Evolutionary conservation across 768 basidiomycete species (phyloP).

Genomic region (Tephrocybe rancida): DNA sequence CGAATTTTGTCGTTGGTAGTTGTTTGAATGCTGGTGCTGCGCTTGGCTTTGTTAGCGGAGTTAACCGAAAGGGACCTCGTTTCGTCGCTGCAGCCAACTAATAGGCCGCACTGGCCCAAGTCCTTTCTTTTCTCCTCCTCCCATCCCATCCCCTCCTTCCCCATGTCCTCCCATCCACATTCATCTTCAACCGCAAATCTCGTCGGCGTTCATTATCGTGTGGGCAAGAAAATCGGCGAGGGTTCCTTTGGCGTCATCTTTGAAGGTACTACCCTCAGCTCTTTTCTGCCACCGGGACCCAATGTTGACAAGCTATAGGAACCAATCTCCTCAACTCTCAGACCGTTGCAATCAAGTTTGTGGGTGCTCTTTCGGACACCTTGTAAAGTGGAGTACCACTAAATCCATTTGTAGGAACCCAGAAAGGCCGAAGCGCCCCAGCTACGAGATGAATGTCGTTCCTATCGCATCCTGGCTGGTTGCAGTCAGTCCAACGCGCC

Average conservation of each 20-base stretch:
- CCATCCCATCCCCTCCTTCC: constrained; percentile 22
- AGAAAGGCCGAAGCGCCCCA: constrained; percentile 97
- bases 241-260: constrained; percentile 98
- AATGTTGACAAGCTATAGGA: constrained; percentile 47
- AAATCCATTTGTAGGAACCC: constrained; percentile 63
- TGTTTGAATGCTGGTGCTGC: constrained; percentile 10
- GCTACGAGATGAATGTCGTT: constrained; percentile 97
- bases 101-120: constrained; percentile 29
- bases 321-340: constrained; percentile 98
- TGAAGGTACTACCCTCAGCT: constrained; percentile 54
- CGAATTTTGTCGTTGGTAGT: constrained; percentile 14
- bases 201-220: constrained; percentile 96
- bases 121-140: constrained; percentile 28
- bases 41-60: constrained; percentile 19
- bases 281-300: constrained; percentile 10
- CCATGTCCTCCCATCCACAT: constrained; percentile 63
- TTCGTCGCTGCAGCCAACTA: constrained; percentile 25
- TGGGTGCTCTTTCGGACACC: constrained; percentile 47
- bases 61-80: constrained; percentile 19
- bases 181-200: constrained; percentile 70
- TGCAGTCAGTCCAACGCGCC: constrained; percentile 66
- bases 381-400: constrained; percentile 10
- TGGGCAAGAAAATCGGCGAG: constrained; percentile 99
- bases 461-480: constrained; percentile 88
- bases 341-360: constrained; percentile 99